Evolutionary conservation across 2,329 filamentous ascomycete species (phyloP), one percentile per base, ranked within the genome.

Genomic region (Exophiala spinifera): DNA sequence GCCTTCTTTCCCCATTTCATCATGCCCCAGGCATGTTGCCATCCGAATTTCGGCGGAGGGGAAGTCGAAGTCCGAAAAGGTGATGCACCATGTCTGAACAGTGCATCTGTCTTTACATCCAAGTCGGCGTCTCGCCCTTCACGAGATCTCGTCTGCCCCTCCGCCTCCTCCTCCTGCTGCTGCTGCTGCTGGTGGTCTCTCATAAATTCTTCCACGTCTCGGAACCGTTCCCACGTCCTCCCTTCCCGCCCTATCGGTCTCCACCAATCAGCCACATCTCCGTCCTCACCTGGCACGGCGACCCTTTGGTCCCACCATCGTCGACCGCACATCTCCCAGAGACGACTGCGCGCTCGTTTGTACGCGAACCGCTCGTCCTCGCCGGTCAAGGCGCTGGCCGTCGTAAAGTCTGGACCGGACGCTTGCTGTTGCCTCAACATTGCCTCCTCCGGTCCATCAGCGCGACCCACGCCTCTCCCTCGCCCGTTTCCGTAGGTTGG

Each of bases 331-430:
- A 94, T 83, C 71, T 94, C 88, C 88, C 88, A 94, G 2, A 94
- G 73, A n/a, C 89, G 76, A 61, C 85, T 89, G 40, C 83, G 78
- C 1, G 88, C 89, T 20, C 89, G 78, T 69, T 89, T 89, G 63
- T 90, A 91, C 0, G 88, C 88, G 67, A 94, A 94, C 11, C 83
- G 77, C 69, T 92, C 88, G 67, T 92, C 89, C 67, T 91, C 87
- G 11, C 89, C 89, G 0, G 86, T 91, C 64, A 92, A 87, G 0
- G 81, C 83, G 10, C 78, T 74, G 0, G 85, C 79, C 59, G 85
- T 83, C 46, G 76, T 80, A 65, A 92, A 94, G 65, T 92, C 80
- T 0, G 74, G 75, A 1, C 69, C 64, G 33, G 53, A 43, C 13
- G 55, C 42, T 15, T 37, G n/a, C 6, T 45, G n/a, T 3, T 45